Conservation (phyloP, 306 rosid species). For the Cicer arietinum region DNA sequence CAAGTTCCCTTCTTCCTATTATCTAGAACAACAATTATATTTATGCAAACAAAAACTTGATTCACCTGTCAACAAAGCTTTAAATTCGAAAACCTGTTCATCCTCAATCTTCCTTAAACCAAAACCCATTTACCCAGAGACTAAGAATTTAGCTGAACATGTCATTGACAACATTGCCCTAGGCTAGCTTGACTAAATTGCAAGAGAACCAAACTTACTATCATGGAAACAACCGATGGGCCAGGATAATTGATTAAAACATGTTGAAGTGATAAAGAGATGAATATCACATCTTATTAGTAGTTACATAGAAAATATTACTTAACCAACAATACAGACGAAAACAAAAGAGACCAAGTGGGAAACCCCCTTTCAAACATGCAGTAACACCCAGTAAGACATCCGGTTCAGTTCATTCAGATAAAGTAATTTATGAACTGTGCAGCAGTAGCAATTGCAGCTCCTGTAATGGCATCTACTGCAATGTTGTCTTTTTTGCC, state of each 20-base stretch:
- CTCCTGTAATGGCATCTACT: slow-evolving; percentile 81
- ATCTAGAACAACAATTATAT: slow-evolving; percentile 62
- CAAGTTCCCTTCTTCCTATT: slow-evolving; percentile 67
- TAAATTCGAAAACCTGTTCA: slow-evolving; percentile 15
- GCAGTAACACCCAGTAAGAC: slow-evolving; percentile 17
- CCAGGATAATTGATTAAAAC: slow-evolving; percentile 22
- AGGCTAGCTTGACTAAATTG: neutral
- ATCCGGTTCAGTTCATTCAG: slow-evolving; percentile 44
- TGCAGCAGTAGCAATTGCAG: slow-evolving; percentile 91
- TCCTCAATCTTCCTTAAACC: slow-evolving; percentile 14
- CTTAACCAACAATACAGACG: neutral
- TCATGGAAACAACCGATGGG: slow-evolving; percentile 8
- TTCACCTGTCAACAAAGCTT: slow-evolving; percentile 51
- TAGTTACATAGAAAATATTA: slow-evolving; percentile 11
- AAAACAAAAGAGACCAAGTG: slow-evolving; percentile 3
- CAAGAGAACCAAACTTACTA: neutral
- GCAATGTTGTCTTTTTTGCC: slow-evolving; percentile 59
- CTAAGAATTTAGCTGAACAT: slow-evolving; percentile 5
- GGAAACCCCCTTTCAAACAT: slow-evolving; percentile 33
- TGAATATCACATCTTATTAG: slow-evolving; percentile 22
- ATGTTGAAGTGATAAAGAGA: slow-evolving; percentile 23
- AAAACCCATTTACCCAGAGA: slow-evolving; percentile 23
- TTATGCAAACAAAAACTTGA: slow-evolving; percentile 62
- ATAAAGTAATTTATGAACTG: slow-evolving; percentile 82
- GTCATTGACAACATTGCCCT: slow-evolving; percentile 22